These are phyloP conservation scores for Rhizopogon vesiculosus DNA, from an alignment of 768 basidiomycete genomes.

Conservation along the genomic window DNA sequence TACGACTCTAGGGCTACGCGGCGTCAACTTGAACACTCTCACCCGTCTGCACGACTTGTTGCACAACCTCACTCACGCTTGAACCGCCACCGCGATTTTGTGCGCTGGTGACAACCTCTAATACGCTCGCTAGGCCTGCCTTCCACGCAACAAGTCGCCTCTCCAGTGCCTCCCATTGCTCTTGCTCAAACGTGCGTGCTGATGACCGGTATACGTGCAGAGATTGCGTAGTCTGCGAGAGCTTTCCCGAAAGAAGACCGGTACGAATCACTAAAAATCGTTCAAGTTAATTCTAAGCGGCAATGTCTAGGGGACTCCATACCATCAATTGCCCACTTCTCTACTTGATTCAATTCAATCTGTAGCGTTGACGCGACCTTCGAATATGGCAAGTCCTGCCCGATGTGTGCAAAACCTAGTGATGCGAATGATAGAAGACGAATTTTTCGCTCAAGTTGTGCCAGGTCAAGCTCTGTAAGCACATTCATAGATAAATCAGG, in stretches of 20 bases:
- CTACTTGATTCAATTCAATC: conserved; percentile 62
- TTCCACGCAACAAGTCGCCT: conserved; percentile 77
- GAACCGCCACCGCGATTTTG: conserved; percentile 32
- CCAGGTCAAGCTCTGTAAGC: conserved; percentile 46
- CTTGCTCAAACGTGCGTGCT: conserved; percentile 68
- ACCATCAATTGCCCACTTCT: conserved; percentile 89
- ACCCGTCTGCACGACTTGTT: conserved; percentile 7
- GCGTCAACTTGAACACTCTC: neutral
- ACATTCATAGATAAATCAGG: neutral
- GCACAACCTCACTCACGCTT: conserved; percentile 14
- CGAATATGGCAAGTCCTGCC: conserved; percentile 67
- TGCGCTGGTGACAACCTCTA: conserved; percentile 64
- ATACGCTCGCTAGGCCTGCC: conserved; percentile 57
- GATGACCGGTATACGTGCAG: conserved; percentile 71
- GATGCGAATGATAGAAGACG: conserved; percentile 72
- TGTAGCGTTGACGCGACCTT: conserved; percentile 65
- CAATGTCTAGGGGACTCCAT: conserved; percentile 10
- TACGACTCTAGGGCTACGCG: neutral
- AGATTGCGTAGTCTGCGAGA: conserved; percentile 74
- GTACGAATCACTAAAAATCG: conserved; percentile 64
- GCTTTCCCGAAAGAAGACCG: conserved; percentile 74
- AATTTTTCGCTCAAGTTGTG: conserved; percentile 73
- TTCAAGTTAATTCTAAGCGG: neutral
- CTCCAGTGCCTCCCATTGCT: conserved; percentile 79
- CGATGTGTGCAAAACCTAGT: conserved; percentile 72